phyloP scores from a whole-genome alignment of 2,329 filamentous ascomycete species.

The Aspergillus unguis region DNA sequence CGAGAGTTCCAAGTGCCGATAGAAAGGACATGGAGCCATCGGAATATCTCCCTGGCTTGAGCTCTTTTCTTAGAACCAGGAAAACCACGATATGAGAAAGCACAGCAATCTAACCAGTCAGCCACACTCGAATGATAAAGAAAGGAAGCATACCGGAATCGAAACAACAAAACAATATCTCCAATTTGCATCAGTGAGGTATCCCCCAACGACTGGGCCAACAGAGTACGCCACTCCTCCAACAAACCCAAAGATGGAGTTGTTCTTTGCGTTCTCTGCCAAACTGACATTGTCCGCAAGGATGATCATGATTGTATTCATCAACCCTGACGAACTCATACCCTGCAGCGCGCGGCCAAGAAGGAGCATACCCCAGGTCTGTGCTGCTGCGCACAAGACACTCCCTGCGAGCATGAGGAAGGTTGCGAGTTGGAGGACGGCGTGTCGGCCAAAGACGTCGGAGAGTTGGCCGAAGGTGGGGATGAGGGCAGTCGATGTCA shows the following conservation, averaged over 20 bases:
- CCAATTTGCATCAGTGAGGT: constrained; percentile 51
- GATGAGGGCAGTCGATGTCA: constrained; percentile 65
- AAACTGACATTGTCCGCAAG: constrained; percentile 63
- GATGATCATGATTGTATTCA: constrained; percentile 60
- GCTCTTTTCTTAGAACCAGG: constrained; percentile 56
- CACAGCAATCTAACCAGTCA: constrained; percentile 39
- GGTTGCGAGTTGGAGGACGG: constrained; percentile 56
- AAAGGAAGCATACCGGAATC: constrained; percentile 49
- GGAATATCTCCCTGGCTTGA: constrained; percentile 52
- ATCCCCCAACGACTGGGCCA: constrained; percentile 60
- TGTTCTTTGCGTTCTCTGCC: constrained; percentile 61
- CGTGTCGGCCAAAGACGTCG: constrained; percentile 63
- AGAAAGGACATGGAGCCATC: constrained; percentile 37
- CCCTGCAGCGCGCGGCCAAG: constrained; percentile 64
- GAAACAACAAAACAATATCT: constrained; percentile 66
- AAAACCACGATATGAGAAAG: constrained; percentile 54
- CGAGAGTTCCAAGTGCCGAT: constrained; percentile 53
- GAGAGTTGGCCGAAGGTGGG: constrained; percentile 63
- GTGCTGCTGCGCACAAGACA: constrained; percentile 58
- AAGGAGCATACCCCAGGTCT: constrained; percentile 57
- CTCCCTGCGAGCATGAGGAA: constrained; percentile 59
- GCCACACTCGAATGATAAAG: constrained; percentile 25
- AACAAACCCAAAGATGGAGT: constrained; percentile 59
- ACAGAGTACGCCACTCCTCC: constrained; percentile 58
- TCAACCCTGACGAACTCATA: constrained; percentile 58